Evolutionary conservation across 352 stramenopile genomes (phyloP), one percentile per base, ranked within the genome.

Genomic region (Phytophthora palmivora): DNA sequence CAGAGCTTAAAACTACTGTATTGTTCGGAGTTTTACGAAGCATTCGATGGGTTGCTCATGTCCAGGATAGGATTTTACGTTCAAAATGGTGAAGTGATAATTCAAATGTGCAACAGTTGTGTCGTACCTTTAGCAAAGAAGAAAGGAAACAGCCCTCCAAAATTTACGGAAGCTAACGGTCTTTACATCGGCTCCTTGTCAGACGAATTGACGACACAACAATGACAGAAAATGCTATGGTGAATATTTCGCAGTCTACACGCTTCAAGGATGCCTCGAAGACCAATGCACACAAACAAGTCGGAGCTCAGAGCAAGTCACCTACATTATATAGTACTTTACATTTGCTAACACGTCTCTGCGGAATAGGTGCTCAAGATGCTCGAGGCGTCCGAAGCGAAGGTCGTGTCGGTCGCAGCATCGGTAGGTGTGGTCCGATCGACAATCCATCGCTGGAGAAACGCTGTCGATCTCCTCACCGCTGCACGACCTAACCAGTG

Each of bases 141-240:
- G 16, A 6, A 39, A 5, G 21, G 44, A 15, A 15, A 4, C 1
- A 19, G 24, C 12, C 45, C 45, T n/a, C 30, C 45, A 10, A 53
- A 53, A 28, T 53, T 43, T 32, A 30, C 45, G 3, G 42, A 30
- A 11, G 30, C 45, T 16, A 53, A 43, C 11, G n/a, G n/a, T n/a
- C n/a, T n/a, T n/a, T n/a, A n/a, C n/a, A n/a, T n/a, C n/a, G n/a
- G n/a, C n/a, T n/a, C n/a, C n/a, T n/a, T n/a, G n/a, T n/a, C n/a
- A n/a, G n/a, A n/a, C n/a, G n/a, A n/a, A n/a, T n/a, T n/a, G n/a
- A n/a, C n/a, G n/a, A n/a, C n/a, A n/a, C n/a, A n/a, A n/a, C n/a
- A n/a, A n/a, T n/a, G n/a, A n/a, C n/a, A n/a, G n/a, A n/a, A n/a
- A n/a, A n/a, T n/a, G n/a, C n/a, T n/a, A n/a, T n/a, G n/a, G n/a